Percentiles rank a stretch among this genome's conserved stretches.
Evolutionary conservation across 495 filamentous ascomycete species (phyloP).

Genomic region (Melanomma pulvis-pyrius): DNA sequence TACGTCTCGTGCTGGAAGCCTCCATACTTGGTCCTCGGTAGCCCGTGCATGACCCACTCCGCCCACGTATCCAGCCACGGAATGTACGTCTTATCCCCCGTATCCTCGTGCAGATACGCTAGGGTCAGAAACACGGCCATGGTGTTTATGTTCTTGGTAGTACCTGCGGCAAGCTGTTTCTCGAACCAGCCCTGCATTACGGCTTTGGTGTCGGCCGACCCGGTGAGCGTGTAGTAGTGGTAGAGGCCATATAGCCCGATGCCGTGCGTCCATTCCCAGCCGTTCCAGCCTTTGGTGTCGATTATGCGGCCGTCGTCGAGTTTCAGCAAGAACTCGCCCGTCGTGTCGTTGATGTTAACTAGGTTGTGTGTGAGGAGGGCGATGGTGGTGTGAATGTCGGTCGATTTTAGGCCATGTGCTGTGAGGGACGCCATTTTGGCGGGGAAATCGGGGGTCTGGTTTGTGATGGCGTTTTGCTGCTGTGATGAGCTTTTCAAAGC

Average conservation of each 20-base stretch:
- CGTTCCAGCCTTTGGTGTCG: constrained; percentile 76
- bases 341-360: constrained; percentile 69
- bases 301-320: constrained; percentile 71
- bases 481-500: background rate
- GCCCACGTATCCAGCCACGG: constrained; percentile 75
- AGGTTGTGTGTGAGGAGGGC: constrained; percentile 66
- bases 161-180: constrained; percentile 65
- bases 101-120: constrained; percentile 70
- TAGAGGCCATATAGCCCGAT: constrained; percentile 77
- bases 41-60: constrained; percentile 75
- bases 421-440: constrained; percentile 23
- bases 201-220: constrained; percentile 52
- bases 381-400: constrained; percentile 56
- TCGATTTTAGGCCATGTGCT: constrained; percentile 16
- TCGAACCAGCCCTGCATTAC: constrained; percentile 72
- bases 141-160: constrained; percentile 81
- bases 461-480: background rate
- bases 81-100: constrained; percentile 60
- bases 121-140: constrained; percentile 74
- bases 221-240: constrained; percentile 71
- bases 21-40: constrained; percentile 67
- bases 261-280: constrained; percentile 83
- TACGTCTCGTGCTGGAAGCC: constrained; percentile 78
- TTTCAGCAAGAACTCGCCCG: constrained; percentile 67
- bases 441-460: background rate